phyloP scores from a whole-genome alignment of 75 land plant species.

The Pseudotsuga menziesii region DNA sequence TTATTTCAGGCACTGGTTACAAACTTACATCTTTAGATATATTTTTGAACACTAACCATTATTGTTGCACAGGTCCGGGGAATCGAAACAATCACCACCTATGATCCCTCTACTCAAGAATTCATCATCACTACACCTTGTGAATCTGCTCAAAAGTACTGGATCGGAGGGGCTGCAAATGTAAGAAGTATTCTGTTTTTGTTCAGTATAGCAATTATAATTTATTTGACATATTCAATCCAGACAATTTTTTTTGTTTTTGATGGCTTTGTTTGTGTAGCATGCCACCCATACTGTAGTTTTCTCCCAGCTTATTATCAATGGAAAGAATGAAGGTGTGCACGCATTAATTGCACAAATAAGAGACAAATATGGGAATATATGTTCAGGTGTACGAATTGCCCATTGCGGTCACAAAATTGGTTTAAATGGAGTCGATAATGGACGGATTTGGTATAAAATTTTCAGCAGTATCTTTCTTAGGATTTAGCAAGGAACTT shows the following conservation, averaged over 20 bases:
- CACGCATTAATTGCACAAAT: slow-evolving; percentile 93
- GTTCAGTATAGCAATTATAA: neutral
- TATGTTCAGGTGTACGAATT: slow-evolving; percentile 70
- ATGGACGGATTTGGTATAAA: slow-evolving; percentile 93
- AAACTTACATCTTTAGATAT: slow-evolving; percentile 4
- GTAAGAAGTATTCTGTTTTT: slow-evolving; percentile 22
- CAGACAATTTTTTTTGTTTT: neutral
- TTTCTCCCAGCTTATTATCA: slow-evolving; percentile 79
- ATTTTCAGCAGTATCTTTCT: neutral
- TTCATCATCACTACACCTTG: slow-evolving; percentile 94
- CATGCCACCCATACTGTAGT: slow-evolving; percentile 93
- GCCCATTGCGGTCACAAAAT: slow-evolving; percentile 99
- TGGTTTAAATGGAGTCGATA: slow-evolving; percentile 96
- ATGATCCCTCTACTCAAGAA: slow-evolving; percentile 67
- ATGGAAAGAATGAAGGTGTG: slow-evolving; percentile 84
- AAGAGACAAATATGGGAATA: slow-evolving; percentile 69
- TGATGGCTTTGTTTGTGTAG: slow-evolving; percentile 30
- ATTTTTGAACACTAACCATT: slow-evolving; percentile 1
- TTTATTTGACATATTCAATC: neutral
- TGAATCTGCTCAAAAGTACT: slow-evolving; percentile 99
- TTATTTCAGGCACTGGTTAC: neutral
- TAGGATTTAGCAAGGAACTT: slow-evolving; percentile 12
- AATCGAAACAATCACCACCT: slow-evolving; percentile 85
- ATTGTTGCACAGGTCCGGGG: slow-evolving; percentile 69
- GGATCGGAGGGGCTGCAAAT: slow-evolving; percentile 99